phyloP scores from a whole-genome alignment of 139 green algal species.

The Chlamydomonas incerta region DNA sequence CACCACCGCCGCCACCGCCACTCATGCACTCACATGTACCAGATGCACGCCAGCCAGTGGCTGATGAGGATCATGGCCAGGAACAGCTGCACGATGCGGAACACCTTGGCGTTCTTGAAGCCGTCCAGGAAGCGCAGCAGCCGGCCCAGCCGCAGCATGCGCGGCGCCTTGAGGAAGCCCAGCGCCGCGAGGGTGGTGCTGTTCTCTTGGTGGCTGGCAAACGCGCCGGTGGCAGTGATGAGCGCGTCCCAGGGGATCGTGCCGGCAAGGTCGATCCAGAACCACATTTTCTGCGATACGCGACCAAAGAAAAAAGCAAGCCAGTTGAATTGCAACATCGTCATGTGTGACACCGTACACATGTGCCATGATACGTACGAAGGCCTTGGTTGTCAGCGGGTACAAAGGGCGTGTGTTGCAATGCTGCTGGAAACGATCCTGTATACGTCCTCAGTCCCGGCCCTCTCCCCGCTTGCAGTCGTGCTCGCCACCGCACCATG shows the following conservation, averaged over 20 bases:
- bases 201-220: background rate
- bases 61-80: slow-evolving; percentile 35
- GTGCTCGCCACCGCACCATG: no score
- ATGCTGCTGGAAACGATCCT: no score
- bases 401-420: no score
- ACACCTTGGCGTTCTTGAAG: slow-evolving; percentile 42
- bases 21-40: slow-evolving; percentile 31
- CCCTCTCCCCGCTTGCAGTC: no score
- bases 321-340: no score
- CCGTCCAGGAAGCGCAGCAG: slow-evolving; percentile 42
- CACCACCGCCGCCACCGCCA: no score
- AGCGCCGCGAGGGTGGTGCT: slow-evolving; percentile 36
- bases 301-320: no score
- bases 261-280: slow-evolving; percentile 45
- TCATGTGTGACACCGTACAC: no score
- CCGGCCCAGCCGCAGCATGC: slow-evolving; percentile 34
- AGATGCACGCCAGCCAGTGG: slow-evolving; percentile 43
- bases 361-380: no score
- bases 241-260: slow-evolving; percentile 46
- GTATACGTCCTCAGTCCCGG: no score
- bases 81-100: slow-evolving; percentile 42
- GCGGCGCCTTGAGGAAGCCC: slow-evolving; percentile 51
- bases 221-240: background rate
- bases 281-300: slow-evolving; percentile 46
- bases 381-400: no score